These are phyloP conservation scores for Colletotrichum sp. DNA, from an alignment of 2,329 filamentous ascomycete species.

Conservation along the genomic window DNA sequence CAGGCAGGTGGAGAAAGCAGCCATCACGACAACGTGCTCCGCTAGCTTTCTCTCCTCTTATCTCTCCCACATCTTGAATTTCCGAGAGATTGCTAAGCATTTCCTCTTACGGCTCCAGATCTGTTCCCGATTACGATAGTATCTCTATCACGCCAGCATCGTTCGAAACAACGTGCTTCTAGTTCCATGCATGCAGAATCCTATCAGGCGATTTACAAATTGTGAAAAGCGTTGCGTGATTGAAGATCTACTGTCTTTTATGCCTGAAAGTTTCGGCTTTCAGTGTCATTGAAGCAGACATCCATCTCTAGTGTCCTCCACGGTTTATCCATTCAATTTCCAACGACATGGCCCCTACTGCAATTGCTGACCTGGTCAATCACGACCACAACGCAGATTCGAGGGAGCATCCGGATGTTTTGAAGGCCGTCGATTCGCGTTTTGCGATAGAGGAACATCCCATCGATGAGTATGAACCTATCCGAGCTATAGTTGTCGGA, in stretches of 20 bases:
- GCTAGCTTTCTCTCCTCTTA: neutral
- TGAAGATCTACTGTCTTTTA: neutral
- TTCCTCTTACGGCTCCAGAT: neutral
- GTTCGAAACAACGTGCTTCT: neutral
- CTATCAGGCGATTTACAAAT: neutral
- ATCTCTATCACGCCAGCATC: neutral
- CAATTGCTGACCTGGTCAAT: neutral
- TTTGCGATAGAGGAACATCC: neutral
- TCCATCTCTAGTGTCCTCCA: neutral
- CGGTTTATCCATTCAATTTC: neutral
- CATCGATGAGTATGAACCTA: neutral
- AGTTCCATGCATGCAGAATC: neutral
- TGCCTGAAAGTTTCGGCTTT: accelerated
- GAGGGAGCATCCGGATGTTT: neutral
- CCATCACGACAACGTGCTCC: neutral
- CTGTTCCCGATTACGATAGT: neutral
- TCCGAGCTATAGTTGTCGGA: neutral
- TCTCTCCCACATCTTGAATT: neutral
- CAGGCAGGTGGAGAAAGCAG: neutral
- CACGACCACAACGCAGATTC: neutral
- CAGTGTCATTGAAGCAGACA: neutral
- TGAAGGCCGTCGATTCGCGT: accelerated
- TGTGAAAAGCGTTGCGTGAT: neutral
- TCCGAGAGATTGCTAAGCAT: neutral
- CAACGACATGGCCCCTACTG: neutral